Base-by-base conservation (phyloP, 2,329 filamentous ascomycete species). In the Aureobasidium sp. region DNA sequence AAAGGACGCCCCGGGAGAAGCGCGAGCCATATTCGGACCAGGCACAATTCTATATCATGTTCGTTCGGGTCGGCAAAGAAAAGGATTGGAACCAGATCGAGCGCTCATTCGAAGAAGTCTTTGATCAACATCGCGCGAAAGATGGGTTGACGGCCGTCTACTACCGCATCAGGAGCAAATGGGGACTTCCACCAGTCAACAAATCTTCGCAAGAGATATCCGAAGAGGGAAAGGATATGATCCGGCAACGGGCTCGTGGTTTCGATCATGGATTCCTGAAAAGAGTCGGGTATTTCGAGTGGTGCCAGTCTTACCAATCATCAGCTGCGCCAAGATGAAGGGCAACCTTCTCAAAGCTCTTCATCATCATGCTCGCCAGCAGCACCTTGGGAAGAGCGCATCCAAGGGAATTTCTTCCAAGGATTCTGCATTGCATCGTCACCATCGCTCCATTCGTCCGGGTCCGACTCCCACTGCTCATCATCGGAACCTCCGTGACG, bases 401-500 rank as follows among this genome's bases (percentile, higher is more conserved):
- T 58, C 63, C 63, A 61, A 48, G 62, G 62, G 37, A 67, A 67
- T 51, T 65, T 68, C 61, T 67, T 67, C 68, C 70, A 73, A 2
- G 69, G 70, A 49, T 72, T 69, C 66, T 67, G 67, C 65, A 67
- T 67, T 12, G 65, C 62, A 29, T 69, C 68, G 39, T 68, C 66
- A n/a, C 62, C 66, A 29, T 64, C 61, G 48, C 69, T 71, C 63
- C 67, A 69, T 12, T 63, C 65, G 5, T 67, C 70, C 15, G 68
- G 69, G 53, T 70, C 68, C 29, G 69, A 68, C 31, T 71, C 68
- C 65, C 69, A 73, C 49, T 73, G 69, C 64, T 80, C 78, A 15
- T 78, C 74, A 61, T 78, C 76, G 1, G 72, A 73, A 5, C 65
- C 71, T 1, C 67, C 71, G 20, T 66, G 64, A 2, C 75, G 67